phyloP scores from a whole-genome alignment of 1,284 basidiomycete genomes.

The Cutaneotrichosporon spelunceum region DNA sequence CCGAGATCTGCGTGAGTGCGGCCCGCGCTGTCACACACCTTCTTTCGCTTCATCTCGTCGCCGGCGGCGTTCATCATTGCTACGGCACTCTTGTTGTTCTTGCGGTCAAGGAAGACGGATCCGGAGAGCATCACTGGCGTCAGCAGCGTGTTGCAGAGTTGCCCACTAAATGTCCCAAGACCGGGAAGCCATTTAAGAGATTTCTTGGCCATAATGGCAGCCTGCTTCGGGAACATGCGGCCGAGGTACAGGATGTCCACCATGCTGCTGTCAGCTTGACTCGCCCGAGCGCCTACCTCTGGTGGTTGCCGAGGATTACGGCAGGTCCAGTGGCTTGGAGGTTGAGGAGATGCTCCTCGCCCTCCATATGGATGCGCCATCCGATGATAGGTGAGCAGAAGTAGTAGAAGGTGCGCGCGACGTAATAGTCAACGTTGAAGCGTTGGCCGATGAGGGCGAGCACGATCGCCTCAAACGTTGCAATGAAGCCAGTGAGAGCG shows the following conservation, averaged over 20 bases:
- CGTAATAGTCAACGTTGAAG: slow-evolving; percentile 79
- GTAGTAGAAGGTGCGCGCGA: slow-evolving; percentile 80
- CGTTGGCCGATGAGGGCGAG: slow-evolving; percentile 67
- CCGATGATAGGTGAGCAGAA: slow-evolving; percentile 68
- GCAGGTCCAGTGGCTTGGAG: slow-evolving; percentile 56
- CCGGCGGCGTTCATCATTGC: slow-evolving; percentile 77
- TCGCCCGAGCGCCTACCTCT: slow-evolving; percentile 55
- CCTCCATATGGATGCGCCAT: slow-evolving; percentile 75
- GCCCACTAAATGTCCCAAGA: slow-evolving; percentile 76
- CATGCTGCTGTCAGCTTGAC: slow-evolving; percentile 56
- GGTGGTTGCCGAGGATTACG: slow-evolving; percentile 88
- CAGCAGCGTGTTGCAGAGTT: not conserved
- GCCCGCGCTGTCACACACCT: slow-evolving; percentile 52
- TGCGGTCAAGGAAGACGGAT: slow-evolving; percentile 87
- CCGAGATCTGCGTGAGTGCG: slow-evolving; percentile 58
- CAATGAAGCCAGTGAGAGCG: slow-evolving; percentile 70
- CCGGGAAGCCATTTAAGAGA: slow-evolving; percentile 78
- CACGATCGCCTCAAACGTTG: slow-evolving; percentile 66
- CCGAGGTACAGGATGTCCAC: slow-evolving; percentile 82
- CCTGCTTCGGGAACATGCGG: slow-evolving; percentile 76
- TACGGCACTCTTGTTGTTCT: slow-evolving; percentile 71
- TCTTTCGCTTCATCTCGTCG: slow-evolving; percentile 71
- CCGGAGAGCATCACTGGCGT: slow-evolving; percentile 71
- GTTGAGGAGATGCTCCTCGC: slow-evolving; percentile 69
- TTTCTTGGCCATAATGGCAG: slow-evolving; percentile 92